Percentiles rank a stretch among this genome's conserved stretches.
These are phyloP conservation scores for Paecilomyces sp. DNA, from an alignment of 2,329 filamentous ascomycete genomes.

Conservation along the genomic window DNA sequence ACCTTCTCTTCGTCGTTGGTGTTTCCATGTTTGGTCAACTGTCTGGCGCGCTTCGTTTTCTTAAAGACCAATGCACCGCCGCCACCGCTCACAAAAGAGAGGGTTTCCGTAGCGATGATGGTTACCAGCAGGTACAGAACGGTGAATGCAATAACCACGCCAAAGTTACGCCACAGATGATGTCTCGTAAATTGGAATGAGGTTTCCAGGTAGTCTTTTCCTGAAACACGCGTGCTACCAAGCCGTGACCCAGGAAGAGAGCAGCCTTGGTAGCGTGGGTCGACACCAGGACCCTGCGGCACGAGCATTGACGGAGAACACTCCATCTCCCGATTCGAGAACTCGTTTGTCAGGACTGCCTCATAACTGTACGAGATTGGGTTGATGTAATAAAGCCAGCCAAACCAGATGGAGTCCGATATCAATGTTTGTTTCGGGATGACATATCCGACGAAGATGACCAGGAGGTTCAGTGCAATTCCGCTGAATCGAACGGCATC, in stretches of 20 bases:
- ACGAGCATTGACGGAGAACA: slow-evolving; percentile 55
- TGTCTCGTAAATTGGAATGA: slow-evolving; percentile 51
- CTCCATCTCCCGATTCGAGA: slow-evolving; percentile 48
- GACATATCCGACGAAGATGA: slow-evolving; percentile 59
- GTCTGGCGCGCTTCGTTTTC: slow-evolving; percentile 55
- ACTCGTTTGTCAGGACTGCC: slow-evolving; percentile 61
- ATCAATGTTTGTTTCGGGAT: slow-evolving; percentile 58
- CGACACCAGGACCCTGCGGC: slow-evolving; percentile 50
- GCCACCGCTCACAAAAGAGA: slow-evolving; percentile 55
- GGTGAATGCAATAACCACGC: slow-evolving; percentile 67
- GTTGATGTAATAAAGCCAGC: slow-evolving; percentile 53
- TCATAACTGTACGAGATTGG: slow-evolving; percentile 58
- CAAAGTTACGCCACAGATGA: slow-evolving; percentile 67
- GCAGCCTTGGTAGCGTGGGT: slow-evolving; percentile 56
- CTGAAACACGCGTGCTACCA: slow-evolving; percentile 45
- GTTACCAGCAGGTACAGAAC: slow-evolving; percentile 69
- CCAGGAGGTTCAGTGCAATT: slow-evolving; percentile 53
- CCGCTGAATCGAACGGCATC: slow-evolving; percentile 60
- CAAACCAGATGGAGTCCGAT: slow-evolving; percentile 57
- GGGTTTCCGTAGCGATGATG: slow-evolving; percentile 59
- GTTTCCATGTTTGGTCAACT: slow-evolving; percentile 38
- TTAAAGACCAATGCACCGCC: slow-evolving; percentile 68
- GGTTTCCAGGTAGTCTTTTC: slow-evolving; percentile 47
- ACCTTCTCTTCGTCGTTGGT: slow-evolving; percentile 54
- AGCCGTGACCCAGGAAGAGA: slow-evolving; percentile 51